These are phyloP conservation scores for Candida railenensis DNA, from an alignment of 805 yeast species.

Conservation along the genomic window DNA sequence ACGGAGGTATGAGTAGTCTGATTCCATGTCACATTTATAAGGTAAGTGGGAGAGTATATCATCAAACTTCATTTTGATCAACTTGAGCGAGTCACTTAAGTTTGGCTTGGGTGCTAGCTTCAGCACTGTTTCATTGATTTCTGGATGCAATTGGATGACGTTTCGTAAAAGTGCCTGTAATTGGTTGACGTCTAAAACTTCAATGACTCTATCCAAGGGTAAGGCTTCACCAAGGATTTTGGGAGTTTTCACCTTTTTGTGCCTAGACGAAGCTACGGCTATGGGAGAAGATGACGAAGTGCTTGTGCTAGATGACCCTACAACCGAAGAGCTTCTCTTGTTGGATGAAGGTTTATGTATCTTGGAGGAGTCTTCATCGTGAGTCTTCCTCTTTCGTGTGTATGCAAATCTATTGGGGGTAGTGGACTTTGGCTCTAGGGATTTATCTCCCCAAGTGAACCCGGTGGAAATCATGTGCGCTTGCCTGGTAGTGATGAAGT, in stretches of 20 bases:
- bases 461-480: slow-evolving; percentile 9
- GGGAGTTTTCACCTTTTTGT: slow-evolving; percentile 39
- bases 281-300: neutral
- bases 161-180: slow-evolving; percentile 52
- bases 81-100: slow-evolving; percentile 48
- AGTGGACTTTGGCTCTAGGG: neutral
- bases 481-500: neutral
- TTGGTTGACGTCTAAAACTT: slow-evolving; percentile 59
- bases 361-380: slow-evolving; percentile 10
- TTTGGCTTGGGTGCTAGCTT: slow-evolving; percentile 59
- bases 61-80: slow-evolving; percentile 47
- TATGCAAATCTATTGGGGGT: neutral
- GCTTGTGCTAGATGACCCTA: slow-evolving; percentile 6
- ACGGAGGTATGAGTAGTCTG: slow-evolving; percentile 76
- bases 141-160: slow-evolving; percentile 62
- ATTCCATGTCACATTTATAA: slow-evolving; percentile 67
- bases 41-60: slow-evolving; percentile 57
- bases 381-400: slow-evolving; percentile 14
- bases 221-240: slow-evolving; percentile 56
- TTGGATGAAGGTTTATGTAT: slow-evolving; percentile 4
- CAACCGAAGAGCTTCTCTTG: slow-evolving; percentile 3
- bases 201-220: slow-evolving; percentile 64
- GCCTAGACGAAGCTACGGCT: slow-evolving; percentile 3
- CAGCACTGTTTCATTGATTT: slow-evolving; percentile 50
- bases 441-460: slow-evolving; percentile 8